Evolutionary conservation across 306 rosid genomes (phyloP), one percentile per base, ranked within the genome.

Genomic region (Trichosanthes truncata): DNA sequence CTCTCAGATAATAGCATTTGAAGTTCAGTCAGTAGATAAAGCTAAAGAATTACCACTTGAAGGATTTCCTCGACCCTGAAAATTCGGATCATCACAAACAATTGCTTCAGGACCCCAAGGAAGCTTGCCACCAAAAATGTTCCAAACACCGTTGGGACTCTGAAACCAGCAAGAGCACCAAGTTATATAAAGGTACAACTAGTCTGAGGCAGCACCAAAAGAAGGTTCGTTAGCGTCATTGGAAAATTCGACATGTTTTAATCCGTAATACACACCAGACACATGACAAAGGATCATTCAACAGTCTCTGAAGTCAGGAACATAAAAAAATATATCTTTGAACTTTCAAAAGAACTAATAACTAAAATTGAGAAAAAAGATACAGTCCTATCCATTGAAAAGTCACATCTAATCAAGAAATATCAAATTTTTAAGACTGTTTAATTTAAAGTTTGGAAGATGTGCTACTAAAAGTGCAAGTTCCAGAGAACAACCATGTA

Each of bases 101-200:
- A 91, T 89, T 84, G 96, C 96, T 78, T 89, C 93, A 63, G 93
- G 93, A 45, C 93, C 96, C 96, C 96, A 91, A 18, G 88, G 81
- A 84, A 91, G 89, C 81, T 89, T 88, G 74, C 96, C 96, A 80
- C 93, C 96, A 63, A 85, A 91, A 81, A 91, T 91, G 87, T 91
- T 91, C 96, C 96, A 91, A 86, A 91, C 84, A 62, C 96, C 96
- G 61, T 85, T 91, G 85, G 93, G 89, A 84, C 86, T 91, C 96
- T 91, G 87, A 82, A 87, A 83, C 79, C 80, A 82, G 77, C 66
- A 77, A 83, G 78, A 51, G 13, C 57, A 25, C 57, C 29, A 71
- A 69, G 51, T 74, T 78, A 43, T 49, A 53, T 80, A 10, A 17
- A 51, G 35, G 48, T 33, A n/a, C 48, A 46, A 73, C 78, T 73